Percentiles rank a stretch among this genome's conserved stretches.
Evolutionary conservation across 345 rosid genomes (phyloP).

Genomic region (Sisymbrium irio): DNA sequence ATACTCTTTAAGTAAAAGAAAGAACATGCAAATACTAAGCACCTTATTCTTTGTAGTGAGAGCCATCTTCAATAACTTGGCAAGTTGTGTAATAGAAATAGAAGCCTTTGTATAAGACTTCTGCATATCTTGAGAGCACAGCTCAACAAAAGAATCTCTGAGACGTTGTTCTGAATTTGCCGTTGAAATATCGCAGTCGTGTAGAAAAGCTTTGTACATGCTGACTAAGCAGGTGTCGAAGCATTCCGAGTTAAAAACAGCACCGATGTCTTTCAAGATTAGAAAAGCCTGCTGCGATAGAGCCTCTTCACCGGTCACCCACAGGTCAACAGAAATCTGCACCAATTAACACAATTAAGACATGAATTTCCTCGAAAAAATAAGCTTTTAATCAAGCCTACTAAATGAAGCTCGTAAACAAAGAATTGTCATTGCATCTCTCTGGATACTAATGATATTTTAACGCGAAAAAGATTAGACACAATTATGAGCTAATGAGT

Average conservation of each 20-base stretch:
- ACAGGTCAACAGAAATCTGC: constrained; percentile 71
- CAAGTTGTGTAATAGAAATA: constrained; percentile 61
- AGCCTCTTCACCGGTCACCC: constrained; percentile 70
- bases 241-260: constrained; percentile 55
- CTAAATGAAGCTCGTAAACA: background rate
- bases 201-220: constrained; percentile 64
- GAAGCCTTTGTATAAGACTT: constrained; percentile 62
- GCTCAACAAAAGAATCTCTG: constrained; percentile 62
- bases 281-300: constrained; percentile 57
- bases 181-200: constrained; percentile 58
- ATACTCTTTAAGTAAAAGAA: constrained; percentile 1
- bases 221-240: constrained; percentile 57
- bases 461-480: background rate
- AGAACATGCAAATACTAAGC: background rate
- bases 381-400: background rate
- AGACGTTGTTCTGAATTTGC: constrained; percentile 46
- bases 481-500: background rate
- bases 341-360: constrained; percentile 18
- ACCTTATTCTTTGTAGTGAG: constrained; percentile 77
- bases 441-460: background rate
- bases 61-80: constrained; percentile 66
- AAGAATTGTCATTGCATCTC: background rate
- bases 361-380: background rate
- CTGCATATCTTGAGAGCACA: constrained; percentile 80
- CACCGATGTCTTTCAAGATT: constrained; percentile 55